Conservation (phyloP, 441 rosid genomes). For the Erodium chrysanthum region DNA sequence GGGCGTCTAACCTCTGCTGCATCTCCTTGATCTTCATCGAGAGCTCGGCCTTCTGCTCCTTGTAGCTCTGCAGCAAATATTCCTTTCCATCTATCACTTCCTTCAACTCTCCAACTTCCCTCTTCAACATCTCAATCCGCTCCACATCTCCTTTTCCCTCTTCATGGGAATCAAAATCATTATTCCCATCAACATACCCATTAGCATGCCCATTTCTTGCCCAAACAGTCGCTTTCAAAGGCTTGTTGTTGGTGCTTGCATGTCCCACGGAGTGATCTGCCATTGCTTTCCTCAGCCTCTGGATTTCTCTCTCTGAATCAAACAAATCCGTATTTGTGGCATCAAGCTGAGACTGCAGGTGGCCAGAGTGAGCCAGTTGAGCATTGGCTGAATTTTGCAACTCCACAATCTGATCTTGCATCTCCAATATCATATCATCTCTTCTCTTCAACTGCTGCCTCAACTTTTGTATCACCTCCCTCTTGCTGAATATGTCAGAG, state of each 20-base stretch:
- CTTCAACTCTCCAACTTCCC: conserved; percentile 72
- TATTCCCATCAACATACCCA: conserved; percentile 40
- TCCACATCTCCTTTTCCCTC: conserved; percentile 39
- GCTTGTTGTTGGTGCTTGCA: conserved; percentile 30
- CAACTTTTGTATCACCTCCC: conserved; percentile 87
- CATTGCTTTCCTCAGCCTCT: conserved; percentile 78
- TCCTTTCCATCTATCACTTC: conserved; percentile 90
- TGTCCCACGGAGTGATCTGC: conserved; percentile 65
- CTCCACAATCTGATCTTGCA: conserved; percentile 86
- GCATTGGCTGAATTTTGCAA: conserved; percentile 58
- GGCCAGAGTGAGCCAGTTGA: conserved; percentile 53
- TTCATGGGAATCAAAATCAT: conserved; percentile 30
- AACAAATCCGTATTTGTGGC: conserved; percentile 62
- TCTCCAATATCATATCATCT: conserved; percentile 85
- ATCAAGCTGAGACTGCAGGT: conserved; percentile 69
- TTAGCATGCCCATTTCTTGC: conserved; percentile 48
- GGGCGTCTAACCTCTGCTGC: conserved; percentile 82
- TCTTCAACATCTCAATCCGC: conserved; percentile 64
- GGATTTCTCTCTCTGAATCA: conserved; percentile 72
- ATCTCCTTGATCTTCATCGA: conserved; percentile 66
- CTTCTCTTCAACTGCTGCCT: conserved; percentile 95
- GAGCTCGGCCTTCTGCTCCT: conserved; percentile 81
- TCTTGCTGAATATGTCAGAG: conserved; percentile 84
- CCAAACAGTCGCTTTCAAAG: conserved; percentile 32
- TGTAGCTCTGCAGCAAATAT: conserved; percentile 66